Conservation (phyloP, 1,284 basidiomycete species). For the Tilletiopsis washingtonensis region DNA sequence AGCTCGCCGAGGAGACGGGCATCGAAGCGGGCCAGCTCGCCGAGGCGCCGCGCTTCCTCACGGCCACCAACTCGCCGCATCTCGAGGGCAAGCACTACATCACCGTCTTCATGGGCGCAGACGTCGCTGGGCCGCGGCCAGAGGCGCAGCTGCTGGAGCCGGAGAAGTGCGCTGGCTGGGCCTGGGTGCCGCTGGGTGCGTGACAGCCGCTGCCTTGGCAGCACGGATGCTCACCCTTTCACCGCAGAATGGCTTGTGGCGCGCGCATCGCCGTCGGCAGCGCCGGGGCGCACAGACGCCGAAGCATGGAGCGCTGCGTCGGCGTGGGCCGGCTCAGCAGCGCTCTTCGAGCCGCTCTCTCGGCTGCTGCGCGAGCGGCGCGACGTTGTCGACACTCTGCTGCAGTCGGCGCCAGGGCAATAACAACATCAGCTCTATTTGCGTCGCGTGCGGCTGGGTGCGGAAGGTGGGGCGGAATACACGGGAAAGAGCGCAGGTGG, state of each 20-base stretch:
- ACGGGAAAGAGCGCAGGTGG: too few species aligned
- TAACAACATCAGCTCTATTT: too few species aligned
- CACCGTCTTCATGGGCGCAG: background rate
- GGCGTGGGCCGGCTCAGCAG: too few species aligned
- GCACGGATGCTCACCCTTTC: background rate
- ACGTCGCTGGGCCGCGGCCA: background rate
- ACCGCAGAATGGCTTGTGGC: background rate
- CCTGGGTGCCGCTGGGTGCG: background rate
- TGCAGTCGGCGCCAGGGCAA: too few species aligned
- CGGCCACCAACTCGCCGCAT: background rate
- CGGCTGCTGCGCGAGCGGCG: too few species aligned
- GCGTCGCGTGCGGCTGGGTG: too few species aligned
- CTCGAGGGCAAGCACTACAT: background rate
- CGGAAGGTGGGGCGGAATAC: too few species aligned
- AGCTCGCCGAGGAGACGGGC: slow-evolving; percentile 63
- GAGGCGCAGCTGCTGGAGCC: background rate
- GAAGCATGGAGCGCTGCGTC: too few species aligned
- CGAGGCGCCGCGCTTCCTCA: background rate
- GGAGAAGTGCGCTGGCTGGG: background rate
- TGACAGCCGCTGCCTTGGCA: background rate
- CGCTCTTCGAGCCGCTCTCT: too few species aligned
- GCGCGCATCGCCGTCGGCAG: background rate
- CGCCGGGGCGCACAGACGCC: too few species aligned
- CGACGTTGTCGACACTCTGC: too few species aligned
- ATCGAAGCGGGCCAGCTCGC: background rate